phyloP scores from a whole-genome alignment of 345 rosid species.

The Rhodamnia rubescens region DNA sequence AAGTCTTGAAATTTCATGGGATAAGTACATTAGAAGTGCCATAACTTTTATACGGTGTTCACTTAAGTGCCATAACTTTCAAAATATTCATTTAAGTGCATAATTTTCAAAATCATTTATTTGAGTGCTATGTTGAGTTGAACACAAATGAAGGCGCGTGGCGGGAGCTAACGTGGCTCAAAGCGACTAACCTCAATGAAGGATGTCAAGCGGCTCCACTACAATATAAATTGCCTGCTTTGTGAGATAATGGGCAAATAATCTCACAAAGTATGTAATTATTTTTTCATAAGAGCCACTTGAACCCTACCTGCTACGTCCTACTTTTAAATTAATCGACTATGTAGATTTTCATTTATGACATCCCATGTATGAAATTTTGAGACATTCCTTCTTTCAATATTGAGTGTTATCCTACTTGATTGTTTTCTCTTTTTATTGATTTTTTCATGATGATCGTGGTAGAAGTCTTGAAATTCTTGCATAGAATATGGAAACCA shows the following conservation, averaged over 20 bases:
- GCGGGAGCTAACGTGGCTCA: too few species aligned
- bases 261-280: not conserved
- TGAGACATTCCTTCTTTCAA: not conserved
- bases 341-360: not conserved
- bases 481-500: too few species aligned
- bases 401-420: not conserved
- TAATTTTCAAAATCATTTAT: too few species aligned
- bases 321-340: too few species aligned
- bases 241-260: too few species aligned
- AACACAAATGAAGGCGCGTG: too few species aligned
- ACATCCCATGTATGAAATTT: not conserved
- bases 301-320: not conserved
- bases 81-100: too few species aligned
- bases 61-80: too few species aligned
- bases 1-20: not conserved
- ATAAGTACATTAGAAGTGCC: not conserved
- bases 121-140: too few species aligned
- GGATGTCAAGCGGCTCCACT: not conserved
- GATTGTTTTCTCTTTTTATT: not conserved
- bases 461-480: too few species aligned
- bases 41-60: too few species aligned
- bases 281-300: not conserved
- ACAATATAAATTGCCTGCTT: not conserved
- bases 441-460: not conserved
- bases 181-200: not conserved